These are phyloP conservation scores for Solanum peruvianum DNA, from an alignment of 257 asterid genomes.

Conservation along the genomic window DNA sequence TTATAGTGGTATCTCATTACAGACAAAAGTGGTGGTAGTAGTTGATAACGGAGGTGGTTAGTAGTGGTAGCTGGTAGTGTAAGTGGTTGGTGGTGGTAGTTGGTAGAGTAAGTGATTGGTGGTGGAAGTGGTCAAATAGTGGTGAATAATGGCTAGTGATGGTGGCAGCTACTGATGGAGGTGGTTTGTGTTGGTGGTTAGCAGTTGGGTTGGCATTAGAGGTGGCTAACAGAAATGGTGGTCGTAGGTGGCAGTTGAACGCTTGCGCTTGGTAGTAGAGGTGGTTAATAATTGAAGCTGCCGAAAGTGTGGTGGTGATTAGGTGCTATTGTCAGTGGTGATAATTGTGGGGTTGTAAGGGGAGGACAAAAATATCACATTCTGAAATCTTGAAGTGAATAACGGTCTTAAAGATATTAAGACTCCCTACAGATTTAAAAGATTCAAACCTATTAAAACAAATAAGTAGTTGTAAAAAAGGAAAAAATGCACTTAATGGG, in stretches of 20 bases:
- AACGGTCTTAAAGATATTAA: not conserved
- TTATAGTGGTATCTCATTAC: not conserved
- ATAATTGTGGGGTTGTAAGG: not conserved
- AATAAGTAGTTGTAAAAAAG: not conserved
- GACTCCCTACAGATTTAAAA: not conserved
- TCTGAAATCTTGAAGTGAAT: not conserved
- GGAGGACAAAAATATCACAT: not conserved
- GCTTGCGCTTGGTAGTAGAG: not conserved
- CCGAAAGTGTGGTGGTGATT: not conserved
- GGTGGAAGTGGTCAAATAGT: not conserved
- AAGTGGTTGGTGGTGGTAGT: not conserved
- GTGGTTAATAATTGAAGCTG: not conserved
- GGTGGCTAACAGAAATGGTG: not conserved
- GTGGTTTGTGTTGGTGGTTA: not conserved
- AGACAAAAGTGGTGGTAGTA: not conserved
- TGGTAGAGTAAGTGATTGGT: not conserved
- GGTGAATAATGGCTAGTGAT: not conserved
- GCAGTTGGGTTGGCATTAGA: not conserved
- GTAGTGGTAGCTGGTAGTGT: not conserved
- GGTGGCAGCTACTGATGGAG: not conserved
- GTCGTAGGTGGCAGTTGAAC: not conserved
- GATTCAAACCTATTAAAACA: not conserved
- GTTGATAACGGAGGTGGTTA: not conserved
- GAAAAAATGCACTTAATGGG: not conserved
- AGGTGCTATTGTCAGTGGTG: not conserved